These are phyloP conservation scores for Trametopsis cervina DNA, from an alignment of 768 basidiomycete genomes.

Conservation along the genomic window DNA sequence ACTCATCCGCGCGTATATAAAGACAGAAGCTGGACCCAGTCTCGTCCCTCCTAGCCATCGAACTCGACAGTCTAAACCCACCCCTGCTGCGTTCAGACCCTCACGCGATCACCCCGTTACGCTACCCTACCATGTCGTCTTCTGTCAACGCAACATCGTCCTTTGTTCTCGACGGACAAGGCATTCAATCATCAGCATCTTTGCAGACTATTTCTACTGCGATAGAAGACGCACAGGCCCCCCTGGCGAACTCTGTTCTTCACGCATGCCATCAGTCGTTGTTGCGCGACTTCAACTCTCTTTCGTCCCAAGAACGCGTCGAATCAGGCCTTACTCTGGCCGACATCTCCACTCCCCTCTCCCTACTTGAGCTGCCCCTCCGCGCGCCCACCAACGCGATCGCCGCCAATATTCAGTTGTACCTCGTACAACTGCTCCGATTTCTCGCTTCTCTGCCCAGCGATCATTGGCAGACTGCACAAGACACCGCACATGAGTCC, in stretches of 20 bases:
- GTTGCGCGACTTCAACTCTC: constrained; percentile 2
- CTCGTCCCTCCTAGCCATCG: no score
- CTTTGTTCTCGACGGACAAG: constrained; percentile 14
- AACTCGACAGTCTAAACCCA: no score
- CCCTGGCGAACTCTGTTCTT: constrained; percentile 9
- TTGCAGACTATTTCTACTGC: constrained; percentile 10
- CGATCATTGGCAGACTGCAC: background rate
- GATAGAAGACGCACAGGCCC: constrained; percentile 7
- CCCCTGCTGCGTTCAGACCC: no score
- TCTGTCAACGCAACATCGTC: background rate
- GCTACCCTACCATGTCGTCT: no score
- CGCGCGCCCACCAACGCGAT: constrained; percentile 9
- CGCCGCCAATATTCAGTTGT: constrained; percentile 11
- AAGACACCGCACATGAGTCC: background rate
- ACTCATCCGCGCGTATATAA: no score
- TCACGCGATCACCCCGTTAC: no score
- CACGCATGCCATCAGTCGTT: constrained; percentile 12
- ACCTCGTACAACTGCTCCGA: constrained; percentile 13
- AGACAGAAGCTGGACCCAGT: no score
- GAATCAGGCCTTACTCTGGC: background rate
- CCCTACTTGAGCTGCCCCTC: constrained; percentile 6
- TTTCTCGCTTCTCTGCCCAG: constrained; percentile 4
- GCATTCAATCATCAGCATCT: constrained; percentile 4
- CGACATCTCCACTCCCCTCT: background rate
- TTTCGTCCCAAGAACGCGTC: constrained; percentile 6